A percentile compares a stretch with the other conserved stretches of the same genome.
Evolutionary conservation across 2,329 filamentous ascomycete species (phyloP).

Genomic region (Aspergillus felis): DNA sequence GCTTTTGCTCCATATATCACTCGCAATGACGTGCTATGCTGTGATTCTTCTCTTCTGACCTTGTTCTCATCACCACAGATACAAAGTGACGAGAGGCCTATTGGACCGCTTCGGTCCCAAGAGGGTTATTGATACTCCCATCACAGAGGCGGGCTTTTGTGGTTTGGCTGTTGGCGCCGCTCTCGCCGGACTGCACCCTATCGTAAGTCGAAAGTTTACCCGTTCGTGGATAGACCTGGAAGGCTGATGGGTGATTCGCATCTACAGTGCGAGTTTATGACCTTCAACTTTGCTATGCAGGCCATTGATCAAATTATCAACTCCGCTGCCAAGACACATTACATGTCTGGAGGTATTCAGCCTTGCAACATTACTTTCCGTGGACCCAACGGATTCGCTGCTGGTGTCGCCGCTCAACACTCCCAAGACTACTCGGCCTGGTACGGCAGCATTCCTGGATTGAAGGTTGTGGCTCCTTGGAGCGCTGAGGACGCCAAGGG

Average conservation of each 20-base stretch:
- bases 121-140: constrained; percentile 96
- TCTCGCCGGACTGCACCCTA: constrained; percentile 86
- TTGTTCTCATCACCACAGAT: constrained; percentile 46
- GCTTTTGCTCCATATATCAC: constrained; percentile 1
- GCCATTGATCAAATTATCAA: constrained; percentile 99
- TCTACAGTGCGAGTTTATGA: constrained; percentile 95
- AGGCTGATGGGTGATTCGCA: constrained; percentile 2
- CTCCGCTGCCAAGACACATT: constrained; percentile 97
- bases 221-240: not conserved
- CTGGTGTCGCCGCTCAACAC: constrained; percentile 95
- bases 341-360: constrained; percentile 99
- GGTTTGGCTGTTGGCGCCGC: constrained; percentile 94
- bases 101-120: constrained; percentile 96
- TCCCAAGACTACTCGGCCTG: constrained; percentile 98
- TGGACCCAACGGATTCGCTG: constrained; percentile 94
- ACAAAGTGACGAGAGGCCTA: constrained; percentile 98
- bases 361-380: constrained; percentile 99
- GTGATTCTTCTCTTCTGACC: constrained; percentile 33
- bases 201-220: constrained; percentile 60
- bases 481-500: constrained; percentile 98
- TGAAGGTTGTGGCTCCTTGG: constrained; percentile 97
- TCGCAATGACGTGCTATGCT: not conserved
- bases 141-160: constrained; percentile 93
- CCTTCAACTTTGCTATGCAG: constrained; percentile 99
- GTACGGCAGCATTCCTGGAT: constrained; percentile 96